Base-by-base conservation (phyloP, 352 stramenopile genomes). In the Pythium brachiatum region DNA sequence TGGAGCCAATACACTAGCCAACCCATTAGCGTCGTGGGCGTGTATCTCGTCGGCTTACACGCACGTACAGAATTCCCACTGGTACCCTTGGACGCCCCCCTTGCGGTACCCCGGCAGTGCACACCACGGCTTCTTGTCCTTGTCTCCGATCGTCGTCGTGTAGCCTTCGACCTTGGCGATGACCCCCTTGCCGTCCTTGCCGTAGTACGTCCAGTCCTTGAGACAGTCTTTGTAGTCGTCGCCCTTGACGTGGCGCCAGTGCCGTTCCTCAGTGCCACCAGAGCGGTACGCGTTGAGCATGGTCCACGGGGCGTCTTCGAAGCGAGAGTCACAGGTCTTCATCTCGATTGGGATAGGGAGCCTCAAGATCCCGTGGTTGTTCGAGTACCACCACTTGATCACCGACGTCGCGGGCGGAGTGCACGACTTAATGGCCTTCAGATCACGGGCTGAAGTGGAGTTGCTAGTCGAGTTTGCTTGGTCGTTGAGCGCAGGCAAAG, bases 181-280 rank as follows among this genome's bases (percentile, higher is more conserved):
- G 25, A 54, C 27, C 26, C 11, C 25, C 25, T 20, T 38, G 15
- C 48, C 48, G 26, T 54, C 27, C 27, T 20, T 54, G 25, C 16
- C 13, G 52, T 57, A 57, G 52, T 57, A 57, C 21, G 31, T 57
- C 52, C 52, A 57, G 31, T 57, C 31, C 31, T n/a, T 46, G 13
- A 57, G n/a, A 18, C 52, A 57, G 6, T 32, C 52, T 15, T 46
- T 43, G 27, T 26, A 46, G 6, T 57, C 29, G 31, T 32, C 21
- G 18, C 47, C 47, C 32, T 44, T 11, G 52, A 57, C 23, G 11
- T 53, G 43, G 16, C n/a, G 1, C 50, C 50, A 56, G 27, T 56
- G 50, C 8, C 31, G 21, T 9, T 16, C 6, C 27, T 56, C 11
- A 8, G 27, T 56, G 13, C 50, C 50, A 5, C 50, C 50, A n/a